Conservation (phyloP, 495 filamentous ascomycete species). For the Podospora australis region DNA sequence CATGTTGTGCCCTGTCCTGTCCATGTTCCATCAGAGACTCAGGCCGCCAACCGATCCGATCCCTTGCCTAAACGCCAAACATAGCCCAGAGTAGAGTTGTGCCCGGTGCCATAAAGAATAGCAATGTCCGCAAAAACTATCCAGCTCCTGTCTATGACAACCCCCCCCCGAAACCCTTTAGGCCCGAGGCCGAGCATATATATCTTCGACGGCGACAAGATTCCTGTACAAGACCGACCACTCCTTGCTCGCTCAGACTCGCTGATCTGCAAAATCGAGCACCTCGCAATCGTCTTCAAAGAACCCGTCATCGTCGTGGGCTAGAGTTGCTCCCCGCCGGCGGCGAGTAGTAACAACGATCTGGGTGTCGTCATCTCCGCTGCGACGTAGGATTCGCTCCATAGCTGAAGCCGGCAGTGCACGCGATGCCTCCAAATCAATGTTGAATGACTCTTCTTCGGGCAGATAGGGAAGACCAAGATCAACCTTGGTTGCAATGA, state of each 20-base stretch:
- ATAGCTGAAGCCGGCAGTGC: conserved; percentile 50
- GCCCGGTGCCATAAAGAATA: too few relatives aligned
- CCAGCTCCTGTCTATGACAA: too few relatives aligned
- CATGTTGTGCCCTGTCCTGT: too few relatives aligned
- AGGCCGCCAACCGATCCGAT: too few relatives aligned
- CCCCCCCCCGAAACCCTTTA: too few relatives aligned
- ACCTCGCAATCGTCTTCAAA: conserved; percentile 95
- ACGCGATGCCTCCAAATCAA: conserved; percentile 41
- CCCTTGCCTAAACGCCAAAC: too few relatives aligned
- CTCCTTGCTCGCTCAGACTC: conserved; percentile 59
- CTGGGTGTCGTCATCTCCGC: conserved; percentile 63
- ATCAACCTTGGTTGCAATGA: conserved; percentile 56
- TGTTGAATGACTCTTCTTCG: conserved; percentile 52
- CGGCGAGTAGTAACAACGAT: conserved; percentile 74
- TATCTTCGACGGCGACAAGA: background rate
- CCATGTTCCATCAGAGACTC: too few relatives aligned
- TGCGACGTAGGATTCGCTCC: conserved; percentile 50
- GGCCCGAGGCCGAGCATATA: too few relatives aligned
- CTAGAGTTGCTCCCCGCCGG: conserved; percentile 49
- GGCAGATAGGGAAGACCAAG: conserved; percentile 42
- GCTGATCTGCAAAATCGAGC: conserved; percentile 81
- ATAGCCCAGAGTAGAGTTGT: too few relatives aligned
- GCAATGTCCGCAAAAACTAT: too few relatives aligned
- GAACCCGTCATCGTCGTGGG: conserved; percentile 66
- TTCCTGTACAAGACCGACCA: conserved; percentile 6